phyloP scores from a whole-genome alignment of 164 flowering plant species.

The Stephania cephalantha region DNA sequence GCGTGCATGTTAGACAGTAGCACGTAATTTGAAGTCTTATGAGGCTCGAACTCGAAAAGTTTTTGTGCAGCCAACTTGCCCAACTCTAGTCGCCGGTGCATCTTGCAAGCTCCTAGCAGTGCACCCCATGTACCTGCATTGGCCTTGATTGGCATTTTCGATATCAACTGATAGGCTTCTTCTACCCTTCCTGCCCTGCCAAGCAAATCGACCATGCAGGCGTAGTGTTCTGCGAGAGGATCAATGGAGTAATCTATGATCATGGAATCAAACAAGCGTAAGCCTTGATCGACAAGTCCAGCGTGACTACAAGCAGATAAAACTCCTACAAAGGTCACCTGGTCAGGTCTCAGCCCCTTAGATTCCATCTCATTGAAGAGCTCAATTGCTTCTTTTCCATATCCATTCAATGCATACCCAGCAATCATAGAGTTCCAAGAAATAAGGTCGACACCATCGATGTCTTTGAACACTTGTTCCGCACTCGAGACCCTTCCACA shows the following conservation, averaged over 20 bases:
- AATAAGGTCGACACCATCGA: neutral
- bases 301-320: constrained; percentile 5
- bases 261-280: neutral
- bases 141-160: neutral
- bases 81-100: constrained; percentile 2
- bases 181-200: constrained; percentile 3
- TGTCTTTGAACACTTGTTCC: neutral
- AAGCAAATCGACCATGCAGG: constrained; percentile 7
- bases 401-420: constrained; percentile 6
- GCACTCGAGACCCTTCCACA: constrained; percentile 2
- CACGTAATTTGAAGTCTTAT: constrained; percentile 3
- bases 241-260: neutral
- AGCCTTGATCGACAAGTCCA: constrained; percentile 1
- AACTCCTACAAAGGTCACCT: constrained; percentile 2
- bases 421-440: constrained; percentile 10
- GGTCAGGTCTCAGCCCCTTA: neutral
- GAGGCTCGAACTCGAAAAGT: constrained; percentile 7
- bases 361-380: constrained; percentile 6
- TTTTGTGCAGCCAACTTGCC: constrained; percentile 4
- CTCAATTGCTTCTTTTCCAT: constrained; percentile 6
- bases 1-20: constrained; percentile 5
- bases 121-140: constrained; percentile 10
- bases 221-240: constrained; percentile 6
- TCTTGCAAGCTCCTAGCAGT: constrained; percentile 3
- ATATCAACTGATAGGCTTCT: constrained; percentile 4